A percentile compares a stretch with the other conserved stretches of the same genome.
Evolutionary conservation across 176 grass and related monocot genomes (phyloP).

Genomic region (Bolboschoenus planiculmis): DNA sequence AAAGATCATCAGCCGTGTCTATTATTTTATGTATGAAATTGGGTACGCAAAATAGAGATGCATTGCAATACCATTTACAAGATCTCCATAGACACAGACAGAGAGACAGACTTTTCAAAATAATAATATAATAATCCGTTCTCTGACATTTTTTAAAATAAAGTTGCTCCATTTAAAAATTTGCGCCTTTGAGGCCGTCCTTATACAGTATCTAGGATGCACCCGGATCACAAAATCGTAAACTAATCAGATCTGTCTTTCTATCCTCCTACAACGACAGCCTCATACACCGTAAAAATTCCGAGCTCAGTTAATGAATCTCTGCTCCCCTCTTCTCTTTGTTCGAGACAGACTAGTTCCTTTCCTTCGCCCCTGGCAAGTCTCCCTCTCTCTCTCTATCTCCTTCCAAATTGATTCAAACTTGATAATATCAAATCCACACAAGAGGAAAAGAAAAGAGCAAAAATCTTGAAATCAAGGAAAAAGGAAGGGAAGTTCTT

Average conservation of each 20-base stretch:
- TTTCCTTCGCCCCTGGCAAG: background rate
- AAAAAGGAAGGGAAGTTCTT: background rate
- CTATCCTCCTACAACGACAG: background rate
- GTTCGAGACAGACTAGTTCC: slow-evolving; percentile 19
- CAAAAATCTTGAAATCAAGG: background rate
- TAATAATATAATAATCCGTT: background rate
- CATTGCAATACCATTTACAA: background rate
- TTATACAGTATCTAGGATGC: background rate
- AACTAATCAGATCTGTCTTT: background rate
- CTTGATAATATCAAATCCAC: background rate
- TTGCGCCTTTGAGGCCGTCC: slow-evolving; percentile 20
- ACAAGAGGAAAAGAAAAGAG: background rate
- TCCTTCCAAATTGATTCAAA: background rate
- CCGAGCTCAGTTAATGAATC: background rate
- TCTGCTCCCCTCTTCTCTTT: background rate
- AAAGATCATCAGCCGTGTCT: background rate
- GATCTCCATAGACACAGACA: background rate
- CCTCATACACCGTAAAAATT: background rate
- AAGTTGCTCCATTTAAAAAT: slow-evolving; percentile 17
- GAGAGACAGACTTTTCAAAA: background rate
- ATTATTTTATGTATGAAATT: background rate
- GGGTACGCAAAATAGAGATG: background rate
- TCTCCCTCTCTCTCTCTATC: background rate
- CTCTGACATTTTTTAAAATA: slow-evolving; percentile 17
- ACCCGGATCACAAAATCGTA: slow-evolving; percentile 1